Percentiles rank a stretch among this genome's conserved stretches.
These are phyloP conservation scores for Tilletiaria anomala DNA, from an alignment of 1,284 basidiomycete species.

Conservation along the genomic window DNA sequence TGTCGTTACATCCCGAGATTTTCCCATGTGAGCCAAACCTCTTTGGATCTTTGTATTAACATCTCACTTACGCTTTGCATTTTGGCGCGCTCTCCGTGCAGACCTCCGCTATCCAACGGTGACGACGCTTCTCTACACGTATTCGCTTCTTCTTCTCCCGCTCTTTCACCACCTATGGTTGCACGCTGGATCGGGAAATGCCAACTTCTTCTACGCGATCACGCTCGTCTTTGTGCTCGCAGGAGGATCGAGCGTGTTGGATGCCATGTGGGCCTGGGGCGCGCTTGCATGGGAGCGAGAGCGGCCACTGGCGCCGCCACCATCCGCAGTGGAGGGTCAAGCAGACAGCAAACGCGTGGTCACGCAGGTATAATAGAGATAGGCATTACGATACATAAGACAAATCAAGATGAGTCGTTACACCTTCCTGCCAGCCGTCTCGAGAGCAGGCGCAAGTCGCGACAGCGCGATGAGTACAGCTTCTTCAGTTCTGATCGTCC, in stretches of 20 bases:
- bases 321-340: too few species aligned
- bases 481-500: conserved; percentile 35
- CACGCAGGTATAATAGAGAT: too few species aligned
- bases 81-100: conserved; percentile 36
- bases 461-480: conserved; percentile 14
- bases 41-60: background rate
- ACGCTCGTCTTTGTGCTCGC: conserved; percentile 84
- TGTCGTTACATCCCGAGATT: conserved; percentile 67
- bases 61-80: too few species aligned
- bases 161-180: conserved; percentile 88
- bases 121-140: conserved; percentile 65
- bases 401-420: too few species aligned
- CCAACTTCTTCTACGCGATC: conserved; percentile 94
- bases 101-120: conserved; percentile 78
- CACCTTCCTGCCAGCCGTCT: too few species aligned
- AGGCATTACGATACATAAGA: too few species aligned
- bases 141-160: conserved; percentile 71
- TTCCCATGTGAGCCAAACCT: conserved; percentile 53
- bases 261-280: conserved; percentile 57
- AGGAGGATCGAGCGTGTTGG: conserved; percentile 66
- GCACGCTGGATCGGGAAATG: conserved; percentile 78
- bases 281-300: too few species aligned
- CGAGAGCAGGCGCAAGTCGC: conserved; percentile 3
- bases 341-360: too few species aligned
- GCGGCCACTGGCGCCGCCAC: too few species aligned